phyloP scores from a whole-genome alignment of 2,329 filamentous ascomycete species.

The Dothideomycetes sp. region DNA sequence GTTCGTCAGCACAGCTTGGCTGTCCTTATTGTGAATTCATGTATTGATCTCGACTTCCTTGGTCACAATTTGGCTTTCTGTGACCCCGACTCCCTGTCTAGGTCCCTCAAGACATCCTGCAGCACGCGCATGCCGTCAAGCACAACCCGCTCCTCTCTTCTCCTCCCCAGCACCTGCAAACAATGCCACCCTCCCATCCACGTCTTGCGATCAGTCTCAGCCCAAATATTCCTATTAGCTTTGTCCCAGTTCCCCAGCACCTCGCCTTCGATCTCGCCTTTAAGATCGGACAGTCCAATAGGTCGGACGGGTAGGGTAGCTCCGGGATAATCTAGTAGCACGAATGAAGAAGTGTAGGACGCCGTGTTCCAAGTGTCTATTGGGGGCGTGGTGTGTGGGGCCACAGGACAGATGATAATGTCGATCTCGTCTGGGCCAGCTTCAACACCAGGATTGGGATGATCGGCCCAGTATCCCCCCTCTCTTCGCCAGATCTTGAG shows the following conservation, averaged over 20 bases:
- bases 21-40: too few relatives aligned
- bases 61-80: conserved; percentile 4
- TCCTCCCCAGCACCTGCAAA: conserved; percentile 47
- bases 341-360: conserved; percentile 51
- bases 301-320: conserved; percentile 45
- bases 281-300: conserved; percentile 39
- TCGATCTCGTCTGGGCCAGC: conserved; percentile 32
- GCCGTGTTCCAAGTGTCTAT: conserved; percentile 53
- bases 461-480: conserved; percentile 21
- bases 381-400: conserved; percentile 51
- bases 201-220: conserved; percentile 38
- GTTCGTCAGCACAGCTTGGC: too few relatives aligned
- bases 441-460: conserved; percentile 3
- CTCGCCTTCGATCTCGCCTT: conserved; percentile 31
- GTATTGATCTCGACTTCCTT: not conserved
- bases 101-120: conserved; percentile 30
- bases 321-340: conserved; percentile 52
- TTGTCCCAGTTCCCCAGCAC: conserved; percentile 48
- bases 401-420: conserved; percentile 52
- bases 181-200: conserved; percentile 45
- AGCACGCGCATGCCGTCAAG: conserved; percentile 43
- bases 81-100: not conserved
- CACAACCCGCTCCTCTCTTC: conserved; percentile 42
- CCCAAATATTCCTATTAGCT: conserved; percentile 47
- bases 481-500: conserved; percentile 44